Conservation (phyloP, 768 basidiomycete species). For the Auricularia sp. region DNA sequence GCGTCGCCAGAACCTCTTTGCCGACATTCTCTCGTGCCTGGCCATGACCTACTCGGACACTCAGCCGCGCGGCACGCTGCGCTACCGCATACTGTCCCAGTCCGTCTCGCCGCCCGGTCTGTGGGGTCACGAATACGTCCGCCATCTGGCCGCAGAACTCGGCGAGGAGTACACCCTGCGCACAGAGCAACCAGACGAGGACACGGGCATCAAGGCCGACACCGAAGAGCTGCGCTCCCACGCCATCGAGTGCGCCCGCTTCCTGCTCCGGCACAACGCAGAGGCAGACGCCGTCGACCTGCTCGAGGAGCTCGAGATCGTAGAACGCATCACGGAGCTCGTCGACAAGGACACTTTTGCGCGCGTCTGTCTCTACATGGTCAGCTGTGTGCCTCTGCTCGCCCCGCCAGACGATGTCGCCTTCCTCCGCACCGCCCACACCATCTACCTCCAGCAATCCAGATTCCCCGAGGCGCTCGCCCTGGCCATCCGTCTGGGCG, state of each 20-base stretch:
- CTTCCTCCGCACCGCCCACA: slow-evolving; percentile 82
- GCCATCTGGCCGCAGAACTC: slow-evolving; percentile 91
- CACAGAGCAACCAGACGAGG: slow-evolving; percentile 40
- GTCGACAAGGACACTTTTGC: slow-evolving; percentile 82
- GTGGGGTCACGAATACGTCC: slow-evolving; percentile 99
- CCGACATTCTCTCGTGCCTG: slow-evolving; percentile 93
- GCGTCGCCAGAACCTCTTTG: slow-evolving; percentile 67
- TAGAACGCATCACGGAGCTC: slow-evolving; percentile 61
- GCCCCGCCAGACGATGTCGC: slow-evolving; percentile 86
- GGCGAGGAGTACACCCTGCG: slow-evolving; percentile 81
- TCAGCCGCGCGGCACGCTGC: slow-evolving; percentile 88
- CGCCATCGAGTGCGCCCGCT: slow-evolving; percentile 75
- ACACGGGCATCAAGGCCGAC: slow-evolving; percentile 7
- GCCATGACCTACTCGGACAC: slow-evolving; percentile 99
- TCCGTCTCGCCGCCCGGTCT: slow-evolving; percentile 74
- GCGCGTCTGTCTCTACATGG: slow-evolving; percentile 94
- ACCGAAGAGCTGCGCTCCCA: slow-evolving; percentile 67
- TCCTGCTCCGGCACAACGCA: slow-evolving; percentile 87
- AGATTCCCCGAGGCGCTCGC: slow-evolving; percentile 88
- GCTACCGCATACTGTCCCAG: slow-evolving; percentile 79
- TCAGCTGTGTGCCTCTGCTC: slow-evolving; percentile 82
- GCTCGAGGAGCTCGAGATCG: slow-evolving; percentile 85
- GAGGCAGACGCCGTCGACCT: slow-evolving; percentile 98
- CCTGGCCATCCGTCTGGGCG: slow-evolving; percentile 75
- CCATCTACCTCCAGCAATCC: slow-evolving; percentile 76